Conservation (phyloP, 1,284 basidiomycete species). For the Ustilago curta region DNA sequence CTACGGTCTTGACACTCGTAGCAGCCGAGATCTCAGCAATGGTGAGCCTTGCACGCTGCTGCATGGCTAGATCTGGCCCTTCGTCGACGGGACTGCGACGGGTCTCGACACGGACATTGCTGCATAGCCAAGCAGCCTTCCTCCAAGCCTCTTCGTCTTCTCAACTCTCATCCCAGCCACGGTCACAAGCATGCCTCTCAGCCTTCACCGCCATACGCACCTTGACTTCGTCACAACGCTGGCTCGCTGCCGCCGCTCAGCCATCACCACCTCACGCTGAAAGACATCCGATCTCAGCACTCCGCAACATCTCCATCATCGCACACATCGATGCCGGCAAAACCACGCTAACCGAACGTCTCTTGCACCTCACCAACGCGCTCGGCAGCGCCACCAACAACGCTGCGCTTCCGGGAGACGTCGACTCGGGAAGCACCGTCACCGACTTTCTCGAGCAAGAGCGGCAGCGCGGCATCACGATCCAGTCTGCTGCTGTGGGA, state of each 20-base stretch:
- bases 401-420: constrained; percentile 75
- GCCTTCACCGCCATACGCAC: not conserved
- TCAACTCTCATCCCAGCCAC: not conserved
- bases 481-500: constrained; percentile 85
- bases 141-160: not conserved
- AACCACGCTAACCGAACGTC: constrained; percentile 88
- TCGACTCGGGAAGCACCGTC: constrained; percentile 88
- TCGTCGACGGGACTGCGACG: not conserved
- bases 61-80: not conserved
- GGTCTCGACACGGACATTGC: not conserved
- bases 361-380: constrained; percentile 81
- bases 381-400: constrained; percentile 70
- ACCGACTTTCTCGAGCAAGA: constrained; percentile 91
- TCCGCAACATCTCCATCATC: constrained; percentile 61
- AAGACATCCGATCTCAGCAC: constrained; percentile 24
- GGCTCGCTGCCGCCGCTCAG: not conserved
- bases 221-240: constrained; percentile 11
- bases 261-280: constrained; percentile 22
- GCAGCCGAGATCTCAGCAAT: no score
- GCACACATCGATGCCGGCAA: constrained; percentile 80
- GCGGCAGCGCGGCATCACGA: constrained; percentile 88
- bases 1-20: not conserved
- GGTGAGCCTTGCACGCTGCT: constrained; percentile 20
- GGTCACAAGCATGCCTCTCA: no score
- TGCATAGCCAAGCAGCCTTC: not conserved